Percentiles rank a stretch among this genome's conserved stretches.
phyloP scores from a whole-genome alignment of 2,329 filamentous ascomycete species.

The Pseudogymnoascus sp. region DNA sequence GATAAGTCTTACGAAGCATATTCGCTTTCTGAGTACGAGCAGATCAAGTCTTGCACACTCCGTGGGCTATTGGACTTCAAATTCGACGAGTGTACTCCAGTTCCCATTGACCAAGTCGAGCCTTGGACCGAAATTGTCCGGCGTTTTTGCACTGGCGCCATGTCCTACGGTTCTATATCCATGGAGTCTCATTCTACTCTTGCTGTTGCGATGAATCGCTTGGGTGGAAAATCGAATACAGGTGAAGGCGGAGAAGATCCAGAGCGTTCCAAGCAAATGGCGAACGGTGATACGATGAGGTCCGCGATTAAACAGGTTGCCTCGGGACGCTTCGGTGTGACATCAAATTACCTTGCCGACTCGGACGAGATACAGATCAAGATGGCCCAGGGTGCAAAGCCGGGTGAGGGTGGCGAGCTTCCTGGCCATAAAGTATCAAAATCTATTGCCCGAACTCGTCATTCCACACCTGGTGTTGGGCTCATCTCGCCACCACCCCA shows the following conservation, averaged over 20 bases:
- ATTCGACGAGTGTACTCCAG: constrained; percentile 75
- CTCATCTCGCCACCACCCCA: constrained; percentile 93
- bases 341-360: constrained; percentile 87
- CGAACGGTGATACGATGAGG: constrained; percentile 93
- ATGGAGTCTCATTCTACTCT: constrained; percentile 97
- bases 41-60: constrained; percentile 93
- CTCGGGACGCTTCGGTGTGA: constrained; percentile 92
- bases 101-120: constrained; percentile 94
- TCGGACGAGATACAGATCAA: constrained; percentile 97
- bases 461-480: constrained; percentile 93
- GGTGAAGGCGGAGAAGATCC: constrained; percentile 95
- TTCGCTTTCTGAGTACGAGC: constrained; percentile 85
- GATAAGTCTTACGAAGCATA: constrained; percentile 98
- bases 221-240: constrained; percentile 95
- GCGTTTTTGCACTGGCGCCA: constrained; percentile 92
- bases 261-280: constrained; percentile 76
- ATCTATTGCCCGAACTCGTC: constrained; percentile 86
- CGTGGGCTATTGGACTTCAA: constrained; percentile 93
- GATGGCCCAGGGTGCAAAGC: constrained; percentile 98
- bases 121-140: constrained; percentile 97
- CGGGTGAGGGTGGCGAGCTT: constrained; percentile 93
- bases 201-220: constrained; percentile 91
- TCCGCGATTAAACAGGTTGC: constrained; percentile 97
- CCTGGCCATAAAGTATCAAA: constrained; percentile 95
- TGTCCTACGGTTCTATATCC: constrained; percentile 97